A percentile compares a stretch with the other conserved stretches of the same genome.
Conservation (phyloP, 108 stramenopile genomes). For the Nitzschia putrida region DNA sequence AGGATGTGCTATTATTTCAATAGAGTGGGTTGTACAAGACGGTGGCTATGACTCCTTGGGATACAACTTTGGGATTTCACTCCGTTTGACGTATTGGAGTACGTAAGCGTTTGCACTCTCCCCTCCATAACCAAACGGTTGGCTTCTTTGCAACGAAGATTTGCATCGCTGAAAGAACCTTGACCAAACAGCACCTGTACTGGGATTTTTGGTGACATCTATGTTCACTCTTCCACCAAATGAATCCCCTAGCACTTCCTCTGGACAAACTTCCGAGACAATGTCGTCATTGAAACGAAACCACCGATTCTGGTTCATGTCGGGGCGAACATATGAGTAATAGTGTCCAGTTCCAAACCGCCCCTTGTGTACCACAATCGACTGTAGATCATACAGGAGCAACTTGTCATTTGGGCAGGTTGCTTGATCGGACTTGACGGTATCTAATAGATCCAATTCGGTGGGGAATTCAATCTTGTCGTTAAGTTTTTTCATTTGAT, state of each 20-base stretch:
- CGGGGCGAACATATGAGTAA: conserved; percentile 79
- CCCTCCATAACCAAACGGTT: conserved; percentile 73
- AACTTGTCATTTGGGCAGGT: conserved; percentile 14
- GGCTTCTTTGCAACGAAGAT: conserved; percentile 7
- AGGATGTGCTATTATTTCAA: too few relatives aligned
- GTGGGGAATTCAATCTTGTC: conserved; percentile 59
- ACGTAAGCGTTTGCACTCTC: conserved; percentile 75
- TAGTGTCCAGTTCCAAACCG: conserved; percentile 75
- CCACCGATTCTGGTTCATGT: conserved; percentile 62
- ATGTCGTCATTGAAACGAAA: conserved; percentile 82
- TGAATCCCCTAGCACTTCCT: conserved; percentile 67
- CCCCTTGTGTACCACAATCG: conserved; percentile 78
- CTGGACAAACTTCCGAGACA: conserved; percentile 57
- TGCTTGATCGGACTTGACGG: conserved; percentile 18
- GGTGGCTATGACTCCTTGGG: too few relatives aligned
- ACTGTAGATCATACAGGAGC: conserved; percentile 73
- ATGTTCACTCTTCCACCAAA: conserved; percentile 31
- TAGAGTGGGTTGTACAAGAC: too few relatives aligned
- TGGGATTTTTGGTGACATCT: conserved; percentile 5
- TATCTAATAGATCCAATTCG: conserved; percentile 39
- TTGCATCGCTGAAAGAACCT: conserved; percentile 8
- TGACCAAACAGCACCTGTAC: conserved; percentile 16
- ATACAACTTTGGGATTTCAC: conserved; percentile 51
- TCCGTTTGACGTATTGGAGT: conserved; percentile 73
- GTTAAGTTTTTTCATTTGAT: conserved; percentile 74